A percentile compares a stretch with the other conserved stretches of the same genome.
These are phyloP conservation scores for Microsporum audouinii DNA, from an alignment of 2,329 filamentous ascomycete genomes.

Conservation along the genomic window DNA sequence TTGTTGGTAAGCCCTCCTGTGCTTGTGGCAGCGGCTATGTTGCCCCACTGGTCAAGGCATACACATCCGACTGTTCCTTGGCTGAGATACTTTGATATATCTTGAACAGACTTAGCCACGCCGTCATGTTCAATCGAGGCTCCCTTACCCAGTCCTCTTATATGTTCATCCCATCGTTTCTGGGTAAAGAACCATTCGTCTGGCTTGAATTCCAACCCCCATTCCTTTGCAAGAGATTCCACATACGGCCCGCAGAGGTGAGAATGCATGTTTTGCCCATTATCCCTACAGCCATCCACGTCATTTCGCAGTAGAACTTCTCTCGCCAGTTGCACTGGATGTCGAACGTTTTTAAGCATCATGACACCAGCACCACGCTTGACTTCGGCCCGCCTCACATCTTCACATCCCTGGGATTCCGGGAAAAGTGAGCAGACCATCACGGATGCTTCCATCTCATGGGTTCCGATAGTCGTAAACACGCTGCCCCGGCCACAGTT, in stretches of 20 bases:
- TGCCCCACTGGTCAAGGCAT: slow-evolving; percentile 63
- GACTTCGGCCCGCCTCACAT: slow-evolving; percentile 41
- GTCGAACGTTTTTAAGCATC: slow-evolving; percentile 60
- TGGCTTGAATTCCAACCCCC: slow-evolving; percentile 57
- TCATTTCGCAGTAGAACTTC: slow-evolving; percentile 50
- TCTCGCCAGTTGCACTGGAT: slow-evolving; percentile 64
- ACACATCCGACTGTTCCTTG: slow-evolving; percentile 80
- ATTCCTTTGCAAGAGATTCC: slow-evolving; percentile 52
- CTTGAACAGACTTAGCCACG: slow-evolving; percentile 35
- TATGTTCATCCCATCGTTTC: slow-evolving; percentile 67
- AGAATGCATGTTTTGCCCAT: slow-evolving; percentile 42
- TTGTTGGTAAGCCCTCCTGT: slow-evolving; percentile 83
- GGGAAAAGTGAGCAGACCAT: slow-evolving; percentile 54
- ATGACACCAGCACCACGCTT: slow-evolving; percentile 73
- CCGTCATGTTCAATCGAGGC: slow-evolving; percentile 18
- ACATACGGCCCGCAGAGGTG: slow-evolving; percentile 57
- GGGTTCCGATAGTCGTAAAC: slow-evolving; percentile 70
- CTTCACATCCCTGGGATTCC: background rate
- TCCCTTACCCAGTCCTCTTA: slow-evolving; percentile 39
- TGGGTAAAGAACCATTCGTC: slow-evolving; percentile 68
- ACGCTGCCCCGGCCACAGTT: slow-evolving; percentile 77
- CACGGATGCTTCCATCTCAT: slow-evolving; percentile 75
- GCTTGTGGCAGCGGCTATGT: slow-evolving; percentile 55
- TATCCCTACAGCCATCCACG: slow-evolving; percentile 43
- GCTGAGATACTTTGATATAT: slow-evolving; percentile 47